Percentiles rank a stretch among this genome's conserved stretches.
Evolutionary conservation across 1,284 basidiomycete genomes (phyloP).

Genomic region (Ganoderma multipileum): DNA sequence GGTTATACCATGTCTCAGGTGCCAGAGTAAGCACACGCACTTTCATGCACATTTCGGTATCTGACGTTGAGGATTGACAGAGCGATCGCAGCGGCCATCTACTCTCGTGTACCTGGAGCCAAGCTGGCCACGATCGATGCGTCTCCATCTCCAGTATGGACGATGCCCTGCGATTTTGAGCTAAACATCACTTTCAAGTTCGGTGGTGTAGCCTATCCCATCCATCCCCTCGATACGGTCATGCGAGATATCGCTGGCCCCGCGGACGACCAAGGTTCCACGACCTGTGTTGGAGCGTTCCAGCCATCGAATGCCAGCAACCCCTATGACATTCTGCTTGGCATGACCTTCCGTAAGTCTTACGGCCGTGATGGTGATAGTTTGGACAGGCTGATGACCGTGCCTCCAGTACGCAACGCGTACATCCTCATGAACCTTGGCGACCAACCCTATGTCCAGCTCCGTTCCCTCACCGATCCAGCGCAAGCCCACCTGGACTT

Average conservation of each 20-base stretch:
- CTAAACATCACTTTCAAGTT: constrained; percentile 70
- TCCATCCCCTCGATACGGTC: constrained; percentile 68
- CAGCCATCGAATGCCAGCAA: constrained; percentile 66
- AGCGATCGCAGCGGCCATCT: constrained; percentile 60
- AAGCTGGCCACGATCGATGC: constrained; percentile 48
- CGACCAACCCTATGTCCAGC: constrained; percentile 65
- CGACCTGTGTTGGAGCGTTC: constrained; percentile 50
- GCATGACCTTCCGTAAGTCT: constrained; percentile 72
- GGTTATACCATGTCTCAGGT: constrained; percentile 72
- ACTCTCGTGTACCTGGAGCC: constrained; percentile 57
- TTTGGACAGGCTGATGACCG: not conserved
- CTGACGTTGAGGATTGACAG: constrained; percentile 39
- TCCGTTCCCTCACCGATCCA: constrained; percentile 55
- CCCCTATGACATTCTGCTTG: constrained; percentile 73
- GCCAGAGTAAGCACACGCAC: constrained; percentile 47
- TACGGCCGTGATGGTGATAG: not conserved
- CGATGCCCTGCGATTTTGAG: constrained; percentile 62
- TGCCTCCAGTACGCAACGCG: constrained; percentile 65
- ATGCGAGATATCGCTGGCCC: constrained; percentile 35
- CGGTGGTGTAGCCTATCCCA: constrained; percentile 56
- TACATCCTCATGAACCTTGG: constrained; percentile 68
- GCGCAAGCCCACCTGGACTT: constrained; percentile 56
- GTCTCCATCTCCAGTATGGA: constrained; percentile 56
- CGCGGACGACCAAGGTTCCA: constrained; percentile 28
- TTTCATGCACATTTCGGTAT: constrained; percentile 6